A percentile compares a stretch with the other conserved stretches of the same genome.
phyloP scores from a whole-genome alignment of 1,284 basidiomycete species.

The Austroboletus sp. region DNA sequence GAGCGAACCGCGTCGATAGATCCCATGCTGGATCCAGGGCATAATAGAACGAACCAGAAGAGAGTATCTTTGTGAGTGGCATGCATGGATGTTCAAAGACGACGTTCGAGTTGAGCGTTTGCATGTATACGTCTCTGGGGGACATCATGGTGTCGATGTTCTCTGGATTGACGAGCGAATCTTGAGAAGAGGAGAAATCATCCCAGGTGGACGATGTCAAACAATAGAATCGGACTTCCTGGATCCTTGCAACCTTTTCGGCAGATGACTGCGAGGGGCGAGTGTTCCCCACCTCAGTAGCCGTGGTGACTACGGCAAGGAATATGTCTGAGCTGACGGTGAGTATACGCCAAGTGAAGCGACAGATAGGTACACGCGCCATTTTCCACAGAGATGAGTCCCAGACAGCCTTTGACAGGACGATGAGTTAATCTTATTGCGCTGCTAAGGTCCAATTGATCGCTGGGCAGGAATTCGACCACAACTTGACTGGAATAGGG shows the following conservation, averaged over 20 bases:
- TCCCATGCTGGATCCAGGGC: slow-evolving; percentile 81
- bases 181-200: slow-evolving; percentile 48
- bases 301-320: slow-evolving; percentile 66
- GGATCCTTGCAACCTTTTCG: slow-evolving; percentile 66
- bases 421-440: slow-evolving; percentile 58
- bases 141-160: slow-evolving; percentile 39
- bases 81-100: slow-evolving; percentile 85
- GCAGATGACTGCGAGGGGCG: slow-evolving; percentile 51
- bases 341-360: slow-evolving; percentile 1
- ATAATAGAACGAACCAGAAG: slow-evolving; percentile 91
- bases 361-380: slow-evolving; percentile 40
- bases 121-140: slow-evolving; percentile 45
- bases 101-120: slow-evolving; percentile 35
- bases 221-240: slow-evolving; percentile 73
- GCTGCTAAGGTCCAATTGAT: slow-evolving; percentile 61
- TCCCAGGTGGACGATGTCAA: slow-evolving; percentile 68
- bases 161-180: slow-evolving; percentile 47
- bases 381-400: slow-evolving; percentile 63
- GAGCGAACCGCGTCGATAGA: slow-evolving; percentile 72
- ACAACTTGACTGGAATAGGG: slow-evolving; percentile 56
- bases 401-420: slow-evolving; percentile 75
- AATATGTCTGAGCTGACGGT: slow-evolving; percentile 57
- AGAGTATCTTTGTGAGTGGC: slow-evolving; percentile 86
- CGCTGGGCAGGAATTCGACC: slow-evolving; percentile 74
- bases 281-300: slow-evolving; percentile 73